These are phyloP conservation scores for Hyphopichia buzzinii DNA, from an alignment of 1,139 yeast genomes.

Conservation along the genomic window DNA sequence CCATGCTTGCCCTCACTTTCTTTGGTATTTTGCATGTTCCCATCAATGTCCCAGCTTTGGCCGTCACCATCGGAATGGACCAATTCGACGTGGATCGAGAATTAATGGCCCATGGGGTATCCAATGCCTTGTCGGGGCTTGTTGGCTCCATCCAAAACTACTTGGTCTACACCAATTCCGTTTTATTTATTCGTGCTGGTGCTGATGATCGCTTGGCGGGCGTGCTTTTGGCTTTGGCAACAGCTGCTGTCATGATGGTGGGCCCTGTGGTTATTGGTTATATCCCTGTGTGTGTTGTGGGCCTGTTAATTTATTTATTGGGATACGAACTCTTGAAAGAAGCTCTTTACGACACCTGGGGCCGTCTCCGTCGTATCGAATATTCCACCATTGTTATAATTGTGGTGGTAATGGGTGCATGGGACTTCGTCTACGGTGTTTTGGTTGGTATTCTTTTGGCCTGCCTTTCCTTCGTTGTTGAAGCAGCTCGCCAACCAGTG, in stretches of 20 bases:
- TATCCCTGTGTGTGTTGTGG: slow-evolving; percentile 95
- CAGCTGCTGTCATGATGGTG: slow-evolving; percentile 73
- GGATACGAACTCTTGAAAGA: slow-evolving; percentile 90
- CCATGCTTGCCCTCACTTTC: slow-evolving; percentile 93
- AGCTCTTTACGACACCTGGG: slow-evolving; percentile 81
- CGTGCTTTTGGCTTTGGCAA: slow-evolving; percentile 76
- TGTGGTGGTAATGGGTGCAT: slow-evolving; percentile 90
- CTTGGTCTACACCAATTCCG: slow-evolving; percentile 90
- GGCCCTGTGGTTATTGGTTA: slow-evolving; percentile 94
- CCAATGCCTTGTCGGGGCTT: slow-evolving; percentile 83
- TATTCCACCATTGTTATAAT: slow-evolving; percentile 80
- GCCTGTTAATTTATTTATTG: slow-evolving; percentile 80
- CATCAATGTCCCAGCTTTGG: slow-evolving; percentile 94
- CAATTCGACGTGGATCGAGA: slow-evolving; percentile 89
- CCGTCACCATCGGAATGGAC: slow-evolving; percentile 85
- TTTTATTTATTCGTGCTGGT: slow-evolving; percentile 88
- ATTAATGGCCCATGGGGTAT: slow-evolving; percentile 89
- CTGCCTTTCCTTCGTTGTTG: slow-evolving; percentile 86
- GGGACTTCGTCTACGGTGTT: slow-evolving; percentile 93
- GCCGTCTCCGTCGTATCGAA: slow-evolving; percentile 72
- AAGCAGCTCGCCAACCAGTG: slow-evolving; percentile 83
- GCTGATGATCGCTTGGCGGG: slow-evolving; percentile 91
- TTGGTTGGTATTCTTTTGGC: slow-evolving; percentile 88
- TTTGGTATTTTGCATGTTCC: slow-evolving; percentile 96
- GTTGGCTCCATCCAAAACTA: slow-evolving; percentile 91